These are phyloP conservation scores for Physcia stellaris DNA, from an alignment of 495 filamentous ascomycete species.

Conservation along the genomic window DNA sequence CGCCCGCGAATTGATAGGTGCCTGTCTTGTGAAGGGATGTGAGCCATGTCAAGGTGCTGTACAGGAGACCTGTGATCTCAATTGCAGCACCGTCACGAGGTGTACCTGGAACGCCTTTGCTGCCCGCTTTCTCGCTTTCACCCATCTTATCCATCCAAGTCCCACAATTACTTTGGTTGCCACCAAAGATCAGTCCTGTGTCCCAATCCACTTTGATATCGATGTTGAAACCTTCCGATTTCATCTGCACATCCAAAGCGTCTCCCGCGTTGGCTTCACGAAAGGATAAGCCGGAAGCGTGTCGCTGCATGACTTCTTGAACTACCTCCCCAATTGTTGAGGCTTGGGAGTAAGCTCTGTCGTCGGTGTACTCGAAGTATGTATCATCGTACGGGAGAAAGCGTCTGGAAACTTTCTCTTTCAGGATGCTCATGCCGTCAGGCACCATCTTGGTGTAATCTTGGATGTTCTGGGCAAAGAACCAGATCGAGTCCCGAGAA, in stretches of 20 bases:
- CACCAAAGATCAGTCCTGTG: slow-evolving; percentile 85
- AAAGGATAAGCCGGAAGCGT: slow-evolving; percentile 80
- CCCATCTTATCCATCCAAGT: slow-evolving; percentile 99
- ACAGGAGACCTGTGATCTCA: slow-evolving; percentile 86
- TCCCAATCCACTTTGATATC: slow-evolving; percentile 86
- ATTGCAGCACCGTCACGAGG: slow-evolving; percentile 90
- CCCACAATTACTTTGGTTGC: slow-evolving; percentile 87
- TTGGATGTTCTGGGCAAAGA: slow-evolving; percentile 87
- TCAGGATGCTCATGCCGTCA: slow-evolving; percentile 57
- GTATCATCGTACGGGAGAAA: slow-evolving; percentile 93
- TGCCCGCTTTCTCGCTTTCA: slow-evolving; percentile 81
- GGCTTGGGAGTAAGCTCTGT: slow-evolving; percentile 69
- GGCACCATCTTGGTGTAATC: slow-evolving; percentile 82
- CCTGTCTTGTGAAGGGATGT: slow-evolving; percentile 47
- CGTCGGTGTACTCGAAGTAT: slow-evolving; percentile 70
- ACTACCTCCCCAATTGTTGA: slow-evolving; percentile 78
- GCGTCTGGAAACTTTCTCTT: slow-evolving; percentile 66
- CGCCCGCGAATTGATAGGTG: slow-evolving; percentile 56
- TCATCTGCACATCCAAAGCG: slow-evolving; percentile 84
- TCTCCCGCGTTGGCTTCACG: slow-evolving; percentile 89
- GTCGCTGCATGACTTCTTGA: slow-evolving; percentile 83
- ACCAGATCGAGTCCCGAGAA: slow-evolving; percentile 92
- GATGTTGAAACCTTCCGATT: slow-evolving; percentile 76
- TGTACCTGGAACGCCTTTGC: slow-evolving; percentile 89
- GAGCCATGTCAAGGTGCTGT: slow-evolving; percentile 78